Evolutionary conservation across 257 asterid genomes (phyloP), one percentile per base, ranked within the genome.

Genomic region (Nicotiana obtusifolia): DNA sequence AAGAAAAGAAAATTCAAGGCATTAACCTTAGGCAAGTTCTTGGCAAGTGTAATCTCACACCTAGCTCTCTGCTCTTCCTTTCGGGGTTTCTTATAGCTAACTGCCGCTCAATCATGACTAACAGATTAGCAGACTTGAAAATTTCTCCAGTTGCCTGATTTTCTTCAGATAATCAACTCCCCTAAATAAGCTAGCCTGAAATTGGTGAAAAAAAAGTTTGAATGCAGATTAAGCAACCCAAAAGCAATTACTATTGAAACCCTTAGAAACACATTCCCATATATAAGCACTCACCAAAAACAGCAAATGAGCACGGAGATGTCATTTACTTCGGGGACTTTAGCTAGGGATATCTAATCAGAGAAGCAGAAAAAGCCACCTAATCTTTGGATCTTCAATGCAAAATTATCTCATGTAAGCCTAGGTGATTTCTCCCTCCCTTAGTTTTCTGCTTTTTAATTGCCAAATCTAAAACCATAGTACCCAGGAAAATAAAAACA

Each of bases 171-270:
- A 91, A 26, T 89, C 94, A 2, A 86, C 93, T 76, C 90, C 93
- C 80, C 85, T 92, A 77, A 83, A 86, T 19, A 91, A 90, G 71
- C 93, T 89, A 65, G 81, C 95, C 99, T 94, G 92, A 37, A 87
- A 75, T 35, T 77, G 17, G 81, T 22, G 47, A 78, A 56, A 44
- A 80, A n/a, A 52, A 3, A 9, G 61, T 85, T 53, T 84, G 81
- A 37, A 83, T 41, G 30, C 62, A 53, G 80, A 4, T 4, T 24
- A 49, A 2, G 79, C 24, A 44, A 47, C 79, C 62, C 52, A 76
- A 41, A 28, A 44, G 59, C 59, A 44, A 71, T 37, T 37, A 37
- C 10, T 37, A 15, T 49, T 73, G 61, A 56, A 73, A 47, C 61
- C 35, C 59, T 69, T 73, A 59, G n/a, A 47, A 47, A 73, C 54